phyloP scores from a whole-genome alignment of 805 yeast genomes.

The Nakazawaea laoshanensis region DNA sequence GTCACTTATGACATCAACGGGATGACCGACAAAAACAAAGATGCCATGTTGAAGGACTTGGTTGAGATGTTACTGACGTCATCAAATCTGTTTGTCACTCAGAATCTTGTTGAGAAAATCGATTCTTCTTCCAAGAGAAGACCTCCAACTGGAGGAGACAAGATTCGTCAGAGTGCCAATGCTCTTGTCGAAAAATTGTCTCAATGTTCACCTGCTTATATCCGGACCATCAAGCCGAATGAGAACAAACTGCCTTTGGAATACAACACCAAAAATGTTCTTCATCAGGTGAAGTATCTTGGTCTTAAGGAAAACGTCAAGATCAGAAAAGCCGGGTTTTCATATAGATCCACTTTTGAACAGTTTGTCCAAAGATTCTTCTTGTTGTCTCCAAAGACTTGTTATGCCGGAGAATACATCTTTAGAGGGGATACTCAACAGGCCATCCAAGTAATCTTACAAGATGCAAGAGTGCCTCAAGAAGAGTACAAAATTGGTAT shows the following conservation, averaged over 20 bases:
- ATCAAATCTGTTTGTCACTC: conserved; percentile 48
- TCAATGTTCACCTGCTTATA: conserved; percentile 89
- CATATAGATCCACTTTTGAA: conserved; percentile 93
- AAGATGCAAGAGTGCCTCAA: conserved; percentile 57
- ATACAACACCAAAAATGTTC: conserved; percentile 79
- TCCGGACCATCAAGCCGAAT: conserved; percentile 96
- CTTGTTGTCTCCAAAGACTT: conserved; percentile 76
- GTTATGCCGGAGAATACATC: conserved; percentile 76
- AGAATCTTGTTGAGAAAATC: conserved; percentile 56
- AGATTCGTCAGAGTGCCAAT: conserved; percentile 87
- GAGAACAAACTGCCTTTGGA: conserved; percentile 87
- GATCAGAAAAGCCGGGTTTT: conserved; percentile 97
- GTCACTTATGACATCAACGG: conserved; percentile 84
- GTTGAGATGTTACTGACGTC: conserved; percentile 73
- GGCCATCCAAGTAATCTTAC: conserved; percentile 42
- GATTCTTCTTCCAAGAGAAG: conserved; percentile 63
- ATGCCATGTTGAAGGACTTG: conserved; percentile 82
- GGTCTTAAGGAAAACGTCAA: conserved; percentile 96
- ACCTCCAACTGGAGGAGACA: conserved; percentile 95
- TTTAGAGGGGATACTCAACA: conserved; percentile 48
- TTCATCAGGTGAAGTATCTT: conserved; percentile 91
- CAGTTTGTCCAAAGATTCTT: conserved; percentile 94
- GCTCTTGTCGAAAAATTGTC: conserved; percentile 83
- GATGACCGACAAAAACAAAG: conserved; percentile 97
- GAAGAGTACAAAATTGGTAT: conserved; percentile 88